Base-by-base conservation (phyloP, 192 early-diverging fungal species). In the Coemansia sp. region DNA sequence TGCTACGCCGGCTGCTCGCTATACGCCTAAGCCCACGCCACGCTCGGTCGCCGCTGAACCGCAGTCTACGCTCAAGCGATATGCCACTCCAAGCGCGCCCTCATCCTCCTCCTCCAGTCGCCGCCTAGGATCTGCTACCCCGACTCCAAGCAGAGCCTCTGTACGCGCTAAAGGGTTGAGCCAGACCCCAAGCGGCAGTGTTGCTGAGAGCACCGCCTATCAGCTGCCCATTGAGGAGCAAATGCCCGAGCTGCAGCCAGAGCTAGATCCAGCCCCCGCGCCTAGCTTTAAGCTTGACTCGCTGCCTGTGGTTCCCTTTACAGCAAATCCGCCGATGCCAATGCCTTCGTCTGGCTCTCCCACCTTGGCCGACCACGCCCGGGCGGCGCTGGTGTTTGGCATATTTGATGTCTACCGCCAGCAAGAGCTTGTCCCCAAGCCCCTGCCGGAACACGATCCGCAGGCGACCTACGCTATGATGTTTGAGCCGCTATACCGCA, bases 401-500 rank as follows among this genome's bases (percentile, higher is more conserved):
- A 60, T 82, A 12, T 72, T 76, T 40, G 51, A 67, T 6, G 41
- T 57, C 7, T 82, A 82, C 46, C 66, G 67, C 32, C 66, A 54
- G 36, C 73, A 64, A 37, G 43, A 51, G 27, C 65, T 65, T 62
- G 25, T 53, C 17, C 78, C 78, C 5, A 41, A 56, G 1, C 12
- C 46, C 3, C 32, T 66, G 12, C 9, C 58, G 3, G 69, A 60
- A 1, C 27, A 31, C 10, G 40, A 59, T 35, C 56, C 47, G 37
- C 45, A 60, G n/a, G 62, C 71, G 5, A 43, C 54, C 24, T 43
- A 67, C 25, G 67, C 59, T 6, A 47, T 38, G 6, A 72, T 40
- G 31, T 62, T 73, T n/a, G 70, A 76, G 64, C 73, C 79, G 12
- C 62, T 82, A 20, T 70, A 54, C 32, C 66, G 64, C 60, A 76